These are phyloP conservation scores for Funneliformis geosporum DNA, from an alignment of 192 early-diverging fungal species.

Conservation along the genomic window DNA sequence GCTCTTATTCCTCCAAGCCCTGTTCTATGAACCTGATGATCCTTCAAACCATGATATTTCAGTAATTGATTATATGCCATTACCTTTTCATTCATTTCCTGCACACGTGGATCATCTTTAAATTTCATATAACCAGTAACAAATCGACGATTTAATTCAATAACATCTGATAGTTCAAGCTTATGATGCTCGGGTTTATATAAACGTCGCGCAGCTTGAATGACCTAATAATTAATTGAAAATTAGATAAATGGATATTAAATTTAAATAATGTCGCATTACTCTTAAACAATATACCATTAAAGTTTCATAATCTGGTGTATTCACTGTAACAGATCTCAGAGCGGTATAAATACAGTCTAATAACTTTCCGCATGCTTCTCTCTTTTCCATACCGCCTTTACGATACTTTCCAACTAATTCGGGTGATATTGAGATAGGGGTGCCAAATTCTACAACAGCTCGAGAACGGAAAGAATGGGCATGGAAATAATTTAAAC, in stretches of 20 bases:
- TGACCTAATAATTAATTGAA: slow-evolving; percentile 50
- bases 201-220: slow-evolving; percentile 91
- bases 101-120: slow-evolving; percentile 80
- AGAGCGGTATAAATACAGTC: slow-evolving; percentile 76
- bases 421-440: slow-evolving; percentile 76
- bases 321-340: slow-evolving; percentile 89
- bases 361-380: slow-evolving; percentile 78
- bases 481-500: slow-evolving; percentile 96
- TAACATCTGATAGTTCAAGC: slow-evolving; percentile 79
- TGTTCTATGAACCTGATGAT: slow-evolving; percentile 93
- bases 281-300: slow-evolving; percentile 57
- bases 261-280: too few relatives aligned
- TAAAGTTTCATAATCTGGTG: slow-evolving; percentile 88
- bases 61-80: slow-evolving; percentile 86
- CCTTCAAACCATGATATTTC: slow-evolving; percentile 88
- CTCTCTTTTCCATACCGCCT: slow-evolving; percentile 81
- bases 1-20: slow-evolving; percentile 63
- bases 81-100: slow-evolving; percentile 73
- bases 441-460: slow-evolving; percentile 95
- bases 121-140: slow-evolving; percentile 79
- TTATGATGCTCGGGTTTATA: slow-evolving; percentile 87
- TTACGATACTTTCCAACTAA: slow-evolving; percentile 78
- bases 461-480: slow-evolving; percentile 94
- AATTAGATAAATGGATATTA: neutral
- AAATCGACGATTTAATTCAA: slow-evolving; percentile 89